Percentiles rank a stretch among this genome's conserved stretches.
Conservation (phyloP, 1,284 basidiomycete genomes). For the Cutaneotrichosporon sp. region DNA sequence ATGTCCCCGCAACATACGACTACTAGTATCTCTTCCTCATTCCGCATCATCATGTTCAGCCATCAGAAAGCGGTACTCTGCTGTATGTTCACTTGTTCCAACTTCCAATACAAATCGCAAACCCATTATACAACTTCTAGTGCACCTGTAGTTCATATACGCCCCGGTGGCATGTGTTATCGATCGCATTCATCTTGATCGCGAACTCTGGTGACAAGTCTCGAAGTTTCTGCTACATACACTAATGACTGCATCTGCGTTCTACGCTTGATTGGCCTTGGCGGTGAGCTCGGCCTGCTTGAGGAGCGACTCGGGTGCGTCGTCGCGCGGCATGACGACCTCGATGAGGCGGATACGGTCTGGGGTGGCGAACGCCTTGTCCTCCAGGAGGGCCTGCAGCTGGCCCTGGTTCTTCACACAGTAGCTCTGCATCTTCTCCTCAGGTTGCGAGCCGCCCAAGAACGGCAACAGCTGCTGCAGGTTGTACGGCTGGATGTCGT, state of each 20-base stretch:
- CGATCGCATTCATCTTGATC: too few species aligned
- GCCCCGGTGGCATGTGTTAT: conserved; percentile 4
- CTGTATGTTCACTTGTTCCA: too few species aligned
- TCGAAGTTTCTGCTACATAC: too few species aligned
- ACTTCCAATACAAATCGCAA: background rate
- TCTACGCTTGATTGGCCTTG: too few species aligned
- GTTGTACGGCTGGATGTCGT: conserved; percentile 50
- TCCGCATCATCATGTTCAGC: too few species aligned
- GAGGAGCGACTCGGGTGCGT: conserved; percentile 41
- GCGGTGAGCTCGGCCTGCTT: conserved; percentile 49
- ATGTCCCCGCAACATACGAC: too few species aligned
- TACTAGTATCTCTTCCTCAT: too few species aligned
- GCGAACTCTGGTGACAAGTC: too few species aligned
- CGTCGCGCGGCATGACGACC: conserved; percentile 46
- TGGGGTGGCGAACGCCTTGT: conserved; percentile 39
- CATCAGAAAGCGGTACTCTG: too few species aligned
- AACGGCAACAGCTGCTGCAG: conserved; percentile 47
- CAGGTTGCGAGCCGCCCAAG: conserved; percentile 24
- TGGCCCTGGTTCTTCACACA: conserved; percentile 48
- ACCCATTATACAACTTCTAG: background rate
- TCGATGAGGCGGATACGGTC: conserved; percentile 46
- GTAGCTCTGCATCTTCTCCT: conserved; percentile 31
- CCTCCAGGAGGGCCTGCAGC: conserved; percentile 53
- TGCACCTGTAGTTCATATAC: conserved; percentile 5
- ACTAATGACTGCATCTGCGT: too few species aligned